Conservation (phyloP, 225 moss, liverwort and hornwort species). For the Climacium dendroides region DNA sequence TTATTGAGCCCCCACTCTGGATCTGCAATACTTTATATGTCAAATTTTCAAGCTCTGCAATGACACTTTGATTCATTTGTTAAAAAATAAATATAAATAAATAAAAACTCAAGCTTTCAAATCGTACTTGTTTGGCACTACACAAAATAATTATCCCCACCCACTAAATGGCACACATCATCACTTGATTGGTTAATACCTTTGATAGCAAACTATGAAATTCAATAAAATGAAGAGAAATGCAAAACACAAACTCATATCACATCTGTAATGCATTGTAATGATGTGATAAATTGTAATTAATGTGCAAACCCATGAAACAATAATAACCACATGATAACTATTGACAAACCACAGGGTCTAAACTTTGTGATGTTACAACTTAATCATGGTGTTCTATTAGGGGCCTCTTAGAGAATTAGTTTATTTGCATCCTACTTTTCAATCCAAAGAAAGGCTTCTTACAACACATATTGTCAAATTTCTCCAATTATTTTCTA, state of each 20-base stretch:
- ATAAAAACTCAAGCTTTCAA: background rate
- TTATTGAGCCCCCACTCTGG: background rate
- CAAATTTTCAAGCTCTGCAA: background rate
- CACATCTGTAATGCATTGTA: no score
- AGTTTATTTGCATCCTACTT: background rate
- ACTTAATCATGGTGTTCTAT: fast-evolving
- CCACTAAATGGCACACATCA: background rate
- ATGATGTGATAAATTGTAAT: no score
- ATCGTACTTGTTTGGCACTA: background rate
- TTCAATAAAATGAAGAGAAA: background rate
- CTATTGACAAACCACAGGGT: no score
- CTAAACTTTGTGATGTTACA: no score
- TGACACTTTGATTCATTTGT: background rate
- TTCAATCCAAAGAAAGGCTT: fast-evolving
- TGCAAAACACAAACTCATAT: background rate
- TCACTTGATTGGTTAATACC: background rate
- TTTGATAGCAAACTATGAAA: background rate
- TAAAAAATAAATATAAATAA: background rate
- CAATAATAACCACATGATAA: no score
- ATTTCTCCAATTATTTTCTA: background rate
- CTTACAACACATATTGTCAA: background rate
- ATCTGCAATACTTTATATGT: background rate
- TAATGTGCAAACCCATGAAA: no score
- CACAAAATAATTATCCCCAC: no score
- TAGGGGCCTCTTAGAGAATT: fast-evolving